A percentile compares a stretch with the other conserved stretches of the same genome.
These are phyloP conservation scores for Parmelia sp. DNA, from an alignment of 495 filamentous ascomycete genomes.

Conservation along the genomic window DNA sequence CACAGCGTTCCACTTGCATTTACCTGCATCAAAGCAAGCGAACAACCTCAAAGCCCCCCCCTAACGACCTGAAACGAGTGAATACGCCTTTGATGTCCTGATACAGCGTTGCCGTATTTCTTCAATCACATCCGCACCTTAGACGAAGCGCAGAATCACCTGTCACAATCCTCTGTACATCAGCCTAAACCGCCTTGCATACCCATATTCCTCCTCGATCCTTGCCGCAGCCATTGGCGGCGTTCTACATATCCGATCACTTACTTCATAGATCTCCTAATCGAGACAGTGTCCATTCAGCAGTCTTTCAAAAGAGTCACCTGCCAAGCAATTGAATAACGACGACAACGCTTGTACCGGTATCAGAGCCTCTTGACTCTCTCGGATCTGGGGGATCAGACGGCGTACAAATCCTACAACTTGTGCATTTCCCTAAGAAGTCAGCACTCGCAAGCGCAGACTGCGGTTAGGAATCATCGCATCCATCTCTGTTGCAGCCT, in stretches of 20 bases:
- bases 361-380: not conserved
- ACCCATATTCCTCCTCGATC: constrained; percentile 15
- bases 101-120: constrained; percentile 16
- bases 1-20: constrained; percentile 29
- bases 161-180: constrained; percentile 28
- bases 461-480: not conserved
- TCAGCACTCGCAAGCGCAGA: not conserved
- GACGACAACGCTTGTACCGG: not conserved
- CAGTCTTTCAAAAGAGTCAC: not conserved
- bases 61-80: constrained; percentile 56
- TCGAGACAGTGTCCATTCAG: constrained; percentile 1
- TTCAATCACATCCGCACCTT: constrained; percentile 15
- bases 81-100: constrained; percentile 35
- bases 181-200: constrained; percentile 26
- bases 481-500: not conserved
- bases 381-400: not conserved
- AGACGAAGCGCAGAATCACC: constrained; percentile 23
- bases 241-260: constrained; percentile 3
- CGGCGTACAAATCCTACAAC: not conserved
- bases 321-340: constrained; percentile 12
- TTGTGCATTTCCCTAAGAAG: not conserved
- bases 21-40: constrained; percentile 28
- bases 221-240: not conserved
- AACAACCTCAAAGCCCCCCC: constrained; percentile 22
- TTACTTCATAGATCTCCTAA: constrained; percentile 8